Conservation (phyloP, 306 rosid genomes). For the Cucurbita maxima region DNA sequence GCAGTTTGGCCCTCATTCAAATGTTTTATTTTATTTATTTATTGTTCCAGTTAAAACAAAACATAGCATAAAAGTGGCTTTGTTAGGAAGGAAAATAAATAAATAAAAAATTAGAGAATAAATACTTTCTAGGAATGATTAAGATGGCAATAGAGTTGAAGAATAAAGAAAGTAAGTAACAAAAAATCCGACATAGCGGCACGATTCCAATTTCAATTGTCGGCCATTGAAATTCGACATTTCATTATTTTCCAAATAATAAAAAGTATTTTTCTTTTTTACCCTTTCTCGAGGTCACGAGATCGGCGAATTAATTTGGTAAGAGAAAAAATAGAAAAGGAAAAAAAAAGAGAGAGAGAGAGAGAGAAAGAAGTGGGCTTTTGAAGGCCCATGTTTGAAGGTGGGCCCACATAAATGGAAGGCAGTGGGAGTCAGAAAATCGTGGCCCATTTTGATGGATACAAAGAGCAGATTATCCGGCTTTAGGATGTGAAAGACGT, state of each 20-base stretch:
- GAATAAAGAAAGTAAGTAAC: not conserved
- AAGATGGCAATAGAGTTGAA: not conserved
- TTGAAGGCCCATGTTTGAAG: slow-evolving; percentile 1
- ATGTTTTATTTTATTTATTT: not conserved
- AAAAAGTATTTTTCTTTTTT: not conserved
- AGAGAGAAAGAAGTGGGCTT: not conserved
- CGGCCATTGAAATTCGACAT: not conserved
- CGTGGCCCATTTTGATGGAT: slow-evolving; percentile 8
- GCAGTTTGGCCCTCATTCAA: not conserved
- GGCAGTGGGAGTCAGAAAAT: not conserved
- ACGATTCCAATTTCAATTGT: not conserved
- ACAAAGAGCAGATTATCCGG: not conserved
- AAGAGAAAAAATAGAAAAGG: not conserved
- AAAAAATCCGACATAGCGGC: not conserved
- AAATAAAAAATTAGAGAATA: not conserved
- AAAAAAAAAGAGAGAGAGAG: not conserved
- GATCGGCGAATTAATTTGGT: not conserved
- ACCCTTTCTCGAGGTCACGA: not conserved
- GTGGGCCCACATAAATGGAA: not conserved
- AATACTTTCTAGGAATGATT: not conserved
- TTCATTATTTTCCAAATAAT: not conserved
- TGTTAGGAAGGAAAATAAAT: not conserved
- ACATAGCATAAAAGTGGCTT: not conserved
- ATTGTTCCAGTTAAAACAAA: not conserved
- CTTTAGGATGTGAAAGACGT: slow-evolving; percentile 12